Conservation (phyloP, 1,284 basidiomycete genomes). For the Laetiporus sulphureus region DNA sequence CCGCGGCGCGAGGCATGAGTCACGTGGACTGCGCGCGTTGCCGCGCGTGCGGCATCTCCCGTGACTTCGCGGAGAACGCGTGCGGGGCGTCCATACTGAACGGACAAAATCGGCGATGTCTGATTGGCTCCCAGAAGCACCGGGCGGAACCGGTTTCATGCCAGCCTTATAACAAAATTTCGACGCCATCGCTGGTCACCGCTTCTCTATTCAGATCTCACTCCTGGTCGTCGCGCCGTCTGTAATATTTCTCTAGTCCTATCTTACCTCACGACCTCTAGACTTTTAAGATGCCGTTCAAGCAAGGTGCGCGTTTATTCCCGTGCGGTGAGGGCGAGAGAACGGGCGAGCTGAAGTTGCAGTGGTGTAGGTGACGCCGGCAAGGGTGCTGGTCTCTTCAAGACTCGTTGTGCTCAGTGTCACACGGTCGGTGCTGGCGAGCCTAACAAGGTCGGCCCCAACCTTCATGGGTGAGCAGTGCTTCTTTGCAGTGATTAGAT, state of each 20-base stretch:
- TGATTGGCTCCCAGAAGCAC: conserved; percentile 15
- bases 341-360: conserved; percentile 4
- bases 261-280: conserved; percentile 19
- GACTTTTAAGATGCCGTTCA: conserved; percentile 30
- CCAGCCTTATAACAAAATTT: conserved; percentile 25
- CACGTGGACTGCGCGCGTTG: background rate
- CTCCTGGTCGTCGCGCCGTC: too few species aligned
- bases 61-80: conserved; percentile 4
- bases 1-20: background rate
- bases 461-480: conserved; percentile 79
- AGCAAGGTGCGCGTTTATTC: conserved; percentile 21
- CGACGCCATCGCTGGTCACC: conserved; percentile 12
- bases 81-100: conserved; percentile 1
- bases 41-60: conserved; percentile 5
- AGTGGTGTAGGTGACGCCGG: conserved; percentile 63
- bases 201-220: conserved; percentile 16
- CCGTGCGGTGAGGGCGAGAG: background rate
- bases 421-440: conserved; percentile 87
- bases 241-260: conserved; percentile 17
- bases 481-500: background rate
- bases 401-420: conserved; percentile 97
- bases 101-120: conserved; percentile 20
- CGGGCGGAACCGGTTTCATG: conserved; percentile 17
- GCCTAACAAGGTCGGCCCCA: conserved; percentile 88
- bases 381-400: conserved; percentile 91